Conservation (phyloP, 805 yeast species). For the Hanseniaspora taiwanica region DNA sequence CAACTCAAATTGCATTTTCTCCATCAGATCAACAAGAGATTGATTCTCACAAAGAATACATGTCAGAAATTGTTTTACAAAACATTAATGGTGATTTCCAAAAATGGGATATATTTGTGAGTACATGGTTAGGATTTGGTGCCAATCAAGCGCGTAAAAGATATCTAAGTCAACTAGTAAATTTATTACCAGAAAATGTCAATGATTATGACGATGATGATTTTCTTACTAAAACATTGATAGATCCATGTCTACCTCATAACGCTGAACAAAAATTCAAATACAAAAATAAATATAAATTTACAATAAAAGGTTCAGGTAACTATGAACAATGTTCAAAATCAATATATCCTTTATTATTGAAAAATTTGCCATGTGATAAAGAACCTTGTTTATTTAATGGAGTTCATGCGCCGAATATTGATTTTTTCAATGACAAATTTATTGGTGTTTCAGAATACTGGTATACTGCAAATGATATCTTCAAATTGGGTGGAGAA, state of each 20-base stretch:
- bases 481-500: constrained; percentile 78
- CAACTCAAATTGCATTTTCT: constrained; percentile 89
- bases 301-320: constrained; percentile 61
- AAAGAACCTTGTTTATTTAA: constrained; percentile 88
- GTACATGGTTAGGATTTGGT: constrained; percentile 96
- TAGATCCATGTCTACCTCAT: constrained; percentile 74
- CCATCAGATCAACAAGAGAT: constrained; percentile 55
- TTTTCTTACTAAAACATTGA: constrained; percentile 24
- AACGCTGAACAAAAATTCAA: constrained; percentile 39
- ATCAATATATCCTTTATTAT: constrained; percentile 59
- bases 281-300: constrained; percentile 28
- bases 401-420: constrained; percentile 87
- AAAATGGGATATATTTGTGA: constrained; percentile 78
- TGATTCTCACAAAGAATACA: constrained; percentile 55
- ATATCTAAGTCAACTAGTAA: constrained; percentile 45
- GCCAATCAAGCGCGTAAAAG: constrained; percentile 86
- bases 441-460: constrained; percentile 93
- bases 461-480: constrained; percentile 94
- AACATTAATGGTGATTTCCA: constrained; percentile 59
- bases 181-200: constrained; percentile 34
- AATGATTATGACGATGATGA: constrained; percentile 36
- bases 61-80: constrained; percentile 51
- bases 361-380: constrained; percentile 68
- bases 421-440: constrained; percentile 65
- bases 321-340: constrained; percentile 60